Percentiles rank a stretch among this genome's conserved stretches.
Evolutionary conservation across 768 basidiomycete genomes (phyloP).

Genomic region (Lepiota venenata): DNA sequence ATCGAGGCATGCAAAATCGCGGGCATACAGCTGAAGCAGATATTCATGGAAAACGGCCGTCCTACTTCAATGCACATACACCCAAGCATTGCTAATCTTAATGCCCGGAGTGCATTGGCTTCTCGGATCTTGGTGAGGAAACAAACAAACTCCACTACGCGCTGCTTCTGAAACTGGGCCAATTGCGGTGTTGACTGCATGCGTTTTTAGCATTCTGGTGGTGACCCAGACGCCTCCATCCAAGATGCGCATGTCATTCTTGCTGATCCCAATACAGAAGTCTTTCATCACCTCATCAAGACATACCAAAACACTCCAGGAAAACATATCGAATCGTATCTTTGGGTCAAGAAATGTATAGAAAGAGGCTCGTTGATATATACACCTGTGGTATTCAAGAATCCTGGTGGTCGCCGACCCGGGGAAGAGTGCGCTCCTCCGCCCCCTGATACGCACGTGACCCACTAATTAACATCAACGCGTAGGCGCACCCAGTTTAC

Average conservation of each 20-base stretch:
- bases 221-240: slow-evolving; percentile 68
- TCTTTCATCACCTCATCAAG: slow-evolving; percentile 72
- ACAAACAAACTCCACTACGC: background rate
- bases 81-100: slow-evolving; percentile 74
- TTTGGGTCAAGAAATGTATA: slow-evolving; percentile 84
- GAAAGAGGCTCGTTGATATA: slow-evolving; percentile 62
- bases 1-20: slow-evolving; percentile 84
- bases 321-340: slow-evolving; percentile 76
- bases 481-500: slow-evolving; percentile 75
- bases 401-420: slow-evolving; percentile 75
- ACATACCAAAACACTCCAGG: slow-evolving; percentile 64
- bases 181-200: background rate
- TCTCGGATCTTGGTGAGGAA: slow-evolving; percentile 64
- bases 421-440: slow-evolving; percentile 67
- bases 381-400: slow-evolving; percentile 79
- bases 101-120: slow-evolving; percentile 61
- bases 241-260: slow-evolving; percentile 74
- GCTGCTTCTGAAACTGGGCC: background rate
- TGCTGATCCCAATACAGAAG: slow-evolving; percentile 76
- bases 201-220: slow-evolving; percentile 66
- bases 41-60: slow-evolving; percentile 62
- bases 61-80: slow-evolving; percentile 81
- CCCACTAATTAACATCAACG: background rate
- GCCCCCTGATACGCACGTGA: background rate
- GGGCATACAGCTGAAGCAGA: slow-evolving; percentile 69